Base-by-base conservation (phyloP, 306 rosid genomes). In the Quercus berberidifolia region DNA sequence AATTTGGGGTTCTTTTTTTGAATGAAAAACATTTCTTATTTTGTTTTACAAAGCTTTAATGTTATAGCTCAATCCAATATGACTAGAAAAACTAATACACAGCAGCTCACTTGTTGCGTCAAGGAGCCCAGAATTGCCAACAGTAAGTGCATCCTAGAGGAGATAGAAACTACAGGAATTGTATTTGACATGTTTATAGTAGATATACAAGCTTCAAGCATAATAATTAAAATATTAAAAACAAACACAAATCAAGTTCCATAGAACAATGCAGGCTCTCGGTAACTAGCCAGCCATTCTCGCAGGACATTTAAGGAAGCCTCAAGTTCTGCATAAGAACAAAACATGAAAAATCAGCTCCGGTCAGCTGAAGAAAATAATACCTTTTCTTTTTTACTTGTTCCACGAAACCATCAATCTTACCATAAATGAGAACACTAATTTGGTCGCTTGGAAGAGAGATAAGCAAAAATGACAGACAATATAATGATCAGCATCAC, bases 381-480 rank as follows among this genome's bases (percentile, higher is more conserved):
- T 14, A 10, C 35, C 56, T 76, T 21, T 46, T 38, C 46, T 38
- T 13, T 58, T 55, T 18, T 13, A 15, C 41, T 35, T 49, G 46
- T 11, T 20, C 33, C 67, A 55, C 9, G 5, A 23, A 59, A 11
- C 51, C 20, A 28, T 26, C 20, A 6, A 59, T 69, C 52, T 28
- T 55, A 71, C 23, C 11, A 14, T 13, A 38, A 31, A 52, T 35
- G 20, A 59, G 72, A 90, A 88, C 94, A 28, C 86, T 81, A 83
- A 76, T 78, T 84, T 49, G 88, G 76, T 57, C 74, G 86, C 76
- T 88, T 80, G 70, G 93, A 82, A 15, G 87, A 80, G 80, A 88
- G 73, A 77, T 88, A 93, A 18, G 94, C 89, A 62, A 81, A 84
- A 41, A 90, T 41, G 85, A 91, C 81, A 75, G 93, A 80, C 67